phyloP scores from a whole-genome alignment of 306 rosid species.

The Vigna angularis region DNA sequence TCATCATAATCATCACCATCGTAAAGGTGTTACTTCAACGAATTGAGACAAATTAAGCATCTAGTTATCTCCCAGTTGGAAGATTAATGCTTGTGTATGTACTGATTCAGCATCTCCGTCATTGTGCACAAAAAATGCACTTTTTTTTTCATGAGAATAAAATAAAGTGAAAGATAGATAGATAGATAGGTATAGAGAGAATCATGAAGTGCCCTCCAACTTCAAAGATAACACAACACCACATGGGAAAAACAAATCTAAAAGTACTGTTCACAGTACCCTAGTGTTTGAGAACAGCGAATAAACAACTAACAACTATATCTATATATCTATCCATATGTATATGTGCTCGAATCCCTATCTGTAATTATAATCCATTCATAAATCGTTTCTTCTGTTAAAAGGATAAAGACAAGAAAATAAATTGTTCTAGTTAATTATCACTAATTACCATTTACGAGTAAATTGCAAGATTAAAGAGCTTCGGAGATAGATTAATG shows the following conservation, averaged over 20 bases:
- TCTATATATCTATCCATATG: no score
- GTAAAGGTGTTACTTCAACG: slow-evolving; percentile 15
- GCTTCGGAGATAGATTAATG: neutral
- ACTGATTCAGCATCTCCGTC: neutral
- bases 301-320: neutral
- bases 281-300: slow-evolving; percentile 1
- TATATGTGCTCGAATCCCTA: neutral
- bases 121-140: slow-evolving; percentile 19
- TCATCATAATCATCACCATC: neutral
- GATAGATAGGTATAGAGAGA: neutral
- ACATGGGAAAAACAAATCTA: neutral
- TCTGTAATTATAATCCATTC: neutral
- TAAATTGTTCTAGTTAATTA: neutral
- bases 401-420: neutral
- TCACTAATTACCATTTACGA: neutral
- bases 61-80: neutral
- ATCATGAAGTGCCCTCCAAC: slow-evolving; percentile 23
- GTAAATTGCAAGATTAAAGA: neutral
- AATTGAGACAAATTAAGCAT: neutral
- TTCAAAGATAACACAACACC: slow-evolving; percentile 5
- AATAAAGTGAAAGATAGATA: slow-evolving; percentile 14
- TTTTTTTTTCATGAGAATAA: slow-evolving; percentile 29
- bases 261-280: neutral
- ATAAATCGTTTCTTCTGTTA: neutral
- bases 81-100: neutral